Base-by-base conservation (phyloP, 208 protist species). In the Leishmania lainsoni region DNA sequence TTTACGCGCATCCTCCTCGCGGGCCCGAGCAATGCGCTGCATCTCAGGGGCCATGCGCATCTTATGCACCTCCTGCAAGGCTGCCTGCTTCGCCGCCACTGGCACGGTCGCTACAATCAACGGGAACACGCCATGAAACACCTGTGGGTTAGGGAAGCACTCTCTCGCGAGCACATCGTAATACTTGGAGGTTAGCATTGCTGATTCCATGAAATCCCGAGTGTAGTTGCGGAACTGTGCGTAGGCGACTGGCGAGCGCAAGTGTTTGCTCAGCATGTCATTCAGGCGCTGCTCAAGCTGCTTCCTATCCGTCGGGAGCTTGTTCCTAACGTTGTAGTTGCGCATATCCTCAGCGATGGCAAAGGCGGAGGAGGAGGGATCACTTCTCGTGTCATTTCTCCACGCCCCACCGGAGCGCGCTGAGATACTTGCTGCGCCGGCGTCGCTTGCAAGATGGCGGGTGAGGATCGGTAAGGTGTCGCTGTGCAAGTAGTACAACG, bases 31-130 rank as follows among this genome's bases (percentile, higher is more conserved):
- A 29, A 83, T 63, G 56, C 86, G 90, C 86, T 91, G 91, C 61
- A 75, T 85, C 86, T 98, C 94, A 0, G 93, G 93, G 0, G 92
- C 84, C 78, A 87, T 92, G 66, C 79, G 85, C 89, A 98, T 96
- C 81, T 93, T 92, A 78, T 88, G 87, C 70, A 96, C 78, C 79
- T 95, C 87, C 75, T 89, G 83, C 63, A 98, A 82, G 42, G 91
- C 93, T 49, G 78, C 63, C 39, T 87, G 78, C 76, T 91, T 91
- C 16, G 88, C 76, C 54, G 71, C 80, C 0, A 86, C 58, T 3
- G 92, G 93, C 12, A 94, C 78, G 48, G 93, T 93, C 17, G 92
- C 90, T 22, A 96, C 87, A 10, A 98, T 79, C n/a, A 95, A 78
- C 8, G 91, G 92, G 61, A 96, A 94, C 14, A 97, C 82, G 73